Evolutionary conservation across 768 basidiomycete genomes (phyloP).

Genomic region (Fomitopsis serialis): DNA sequence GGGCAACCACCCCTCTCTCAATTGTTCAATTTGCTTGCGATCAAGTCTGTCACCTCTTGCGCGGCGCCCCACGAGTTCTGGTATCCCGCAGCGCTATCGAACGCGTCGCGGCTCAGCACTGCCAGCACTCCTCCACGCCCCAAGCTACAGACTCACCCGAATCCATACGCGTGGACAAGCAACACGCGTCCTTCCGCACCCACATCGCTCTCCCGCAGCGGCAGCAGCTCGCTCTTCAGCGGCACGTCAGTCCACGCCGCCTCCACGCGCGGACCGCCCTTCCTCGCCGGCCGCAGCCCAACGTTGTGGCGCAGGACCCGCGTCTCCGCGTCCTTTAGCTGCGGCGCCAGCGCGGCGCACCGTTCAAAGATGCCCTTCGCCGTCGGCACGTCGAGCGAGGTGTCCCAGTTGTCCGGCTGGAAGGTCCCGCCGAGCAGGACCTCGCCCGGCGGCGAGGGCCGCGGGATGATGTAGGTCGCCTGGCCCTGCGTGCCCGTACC

Average conservation of each 20-base stretch:
- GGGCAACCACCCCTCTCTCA: background rate
- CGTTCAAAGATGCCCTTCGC: constrained; percentile 43
- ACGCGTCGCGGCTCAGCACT: background rate
- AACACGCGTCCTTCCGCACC: constrained; percentile 19
- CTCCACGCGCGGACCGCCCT: constrained; percentile 54
- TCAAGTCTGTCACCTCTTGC: constrained; percentile 15
- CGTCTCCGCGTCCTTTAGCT: constrained; percentile 28
- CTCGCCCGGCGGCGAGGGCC: constrained; percentile 40
- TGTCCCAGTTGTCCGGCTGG: constrained; percentile 44
- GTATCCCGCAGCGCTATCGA: constrained; percentile 22
- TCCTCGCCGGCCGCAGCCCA: constrained; percentile 50
- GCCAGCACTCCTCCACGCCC: background rate
- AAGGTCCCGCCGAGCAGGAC: constrained; percentile 57
- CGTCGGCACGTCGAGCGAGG: constrained; percentile 35
- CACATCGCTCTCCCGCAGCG: constrained; percentile 12
- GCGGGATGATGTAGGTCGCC: constrained; percentile 58
- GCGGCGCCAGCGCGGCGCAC: constrained; percentile 35
- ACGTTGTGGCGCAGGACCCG: constrained; percentile 50
- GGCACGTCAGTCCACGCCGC: constrained; percentile 35
- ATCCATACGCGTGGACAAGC: constrained; percentile 58
- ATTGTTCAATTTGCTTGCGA: constrained; percentile 11
- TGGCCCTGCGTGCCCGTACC: constrained; percentile 22
- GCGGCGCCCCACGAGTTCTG: constrained; percentile 26
- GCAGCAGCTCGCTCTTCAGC: constrained; percentile 19
- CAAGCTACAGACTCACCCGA: constrained; percentile 35